Conservation (phyloP, 148 eudicot species). For the Cornus suecica region DNA sequence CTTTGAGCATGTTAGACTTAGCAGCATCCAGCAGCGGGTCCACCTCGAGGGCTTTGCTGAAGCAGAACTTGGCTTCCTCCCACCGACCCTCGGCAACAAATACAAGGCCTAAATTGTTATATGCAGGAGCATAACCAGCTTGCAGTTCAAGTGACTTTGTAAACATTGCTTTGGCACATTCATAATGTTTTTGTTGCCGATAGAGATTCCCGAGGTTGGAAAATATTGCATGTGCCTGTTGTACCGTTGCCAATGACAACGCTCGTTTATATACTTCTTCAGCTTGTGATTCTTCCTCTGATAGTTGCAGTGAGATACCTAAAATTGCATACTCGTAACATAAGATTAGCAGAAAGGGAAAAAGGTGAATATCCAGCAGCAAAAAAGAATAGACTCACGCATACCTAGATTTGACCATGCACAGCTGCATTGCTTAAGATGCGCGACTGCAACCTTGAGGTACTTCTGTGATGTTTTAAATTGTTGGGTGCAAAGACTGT, state of each 20-base stretch:
- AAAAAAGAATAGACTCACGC: background rate
- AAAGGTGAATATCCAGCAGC: background rate
- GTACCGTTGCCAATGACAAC: slow-evolving; percentile 53
- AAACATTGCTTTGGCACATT: slow-evolving; percentile 87
- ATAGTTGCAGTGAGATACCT: slow-evolving; percentile 86
- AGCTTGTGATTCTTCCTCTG: slow-evolving; percentile 64
- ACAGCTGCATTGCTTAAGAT: slow-evolving; percentile 69
- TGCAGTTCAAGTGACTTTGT: slow-evolving; percentile 75
- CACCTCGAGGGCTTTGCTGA: slow-evolving; percentile 72
- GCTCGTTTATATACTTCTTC: slow-evolving; percentile 85
- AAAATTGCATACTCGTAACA: background rate
- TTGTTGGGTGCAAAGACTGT: slow-evolving; percentile 79
- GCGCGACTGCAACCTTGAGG: slow-evolving; percentile 85
- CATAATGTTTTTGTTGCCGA: slow-evolving; percentile 63
- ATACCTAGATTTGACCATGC: slow-evolving; percentile 98
- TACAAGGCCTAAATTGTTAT: slow-evolving; percentile 93
- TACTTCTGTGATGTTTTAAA: slow-evolving; percentile 74
- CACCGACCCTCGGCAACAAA: slow-evolving; percentile 82
- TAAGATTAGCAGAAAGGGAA: background rate
- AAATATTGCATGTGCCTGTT: slow-evolving; percentile 73
- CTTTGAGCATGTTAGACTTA: slow-evolving; percentile 86
- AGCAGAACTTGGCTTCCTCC: slow-evolving; percentile 92
- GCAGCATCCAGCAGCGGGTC: slow-evolving; percentile 96
- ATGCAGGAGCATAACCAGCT: slow-evolving; percentile 96
- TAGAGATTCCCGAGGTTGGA: slow-evolving; percentile 88